Base-by-base conservation (phyloP, 352 stramenopile genomes). In the Saprolegnia parasitica region DNA sequence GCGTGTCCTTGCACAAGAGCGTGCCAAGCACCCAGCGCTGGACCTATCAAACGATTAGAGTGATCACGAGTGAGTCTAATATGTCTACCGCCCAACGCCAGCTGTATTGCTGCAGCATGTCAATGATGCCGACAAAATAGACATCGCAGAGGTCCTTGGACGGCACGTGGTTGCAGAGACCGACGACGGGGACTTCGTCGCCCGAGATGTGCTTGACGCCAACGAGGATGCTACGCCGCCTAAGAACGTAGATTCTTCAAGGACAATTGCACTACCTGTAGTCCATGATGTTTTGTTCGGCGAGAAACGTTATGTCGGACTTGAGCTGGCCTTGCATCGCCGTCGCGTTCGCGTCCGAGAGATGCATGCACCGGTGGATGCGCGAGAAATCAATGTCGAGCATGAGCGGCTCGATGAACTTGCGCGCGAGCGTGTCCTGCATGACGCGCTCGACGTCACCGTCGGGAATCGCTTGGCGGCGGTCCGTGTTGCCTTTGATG, bases 341-440 rank as follows among this genome's bases (percentile, higher is more conserved):
- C 5, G 76, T 67, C 0, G 81, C 82, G 40, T 77, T 77, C 0
- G 67, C 55, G 13, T 83, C 78, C 5, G 84, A 80, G 10, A 92
- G 67, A 18, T 76, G 70, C 32, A 94, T 83, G 6, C 83, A 84
- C 0, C 75, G 72, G 56, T 75, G 86, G 71, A 94, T 77, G 73
- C 90, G 88, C 39, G 83, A 81, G 57, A 94, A 94, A 71, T 94
- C 86, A 46, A 94, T 92, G 76, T 94, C 86, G 79, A 94, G 88
- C 78, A 94, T 83, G 52, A 94, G 78, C 67, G 88, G 84, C 23
- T 68, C 61, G 73, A 94, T 92, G 16, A 74, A 65, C 29, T 82
- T 71, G 47, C 79, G 78, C 50, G 89, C 68, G 35, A 81, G 78
- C n/a, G 86, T 80, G 54, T 80, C 68, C 24, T 90, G 79, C 66